Evolutionary conservation across 441 rosid genomes (phyloP).

Genomic region (Gossypium trilobum): DNA sequence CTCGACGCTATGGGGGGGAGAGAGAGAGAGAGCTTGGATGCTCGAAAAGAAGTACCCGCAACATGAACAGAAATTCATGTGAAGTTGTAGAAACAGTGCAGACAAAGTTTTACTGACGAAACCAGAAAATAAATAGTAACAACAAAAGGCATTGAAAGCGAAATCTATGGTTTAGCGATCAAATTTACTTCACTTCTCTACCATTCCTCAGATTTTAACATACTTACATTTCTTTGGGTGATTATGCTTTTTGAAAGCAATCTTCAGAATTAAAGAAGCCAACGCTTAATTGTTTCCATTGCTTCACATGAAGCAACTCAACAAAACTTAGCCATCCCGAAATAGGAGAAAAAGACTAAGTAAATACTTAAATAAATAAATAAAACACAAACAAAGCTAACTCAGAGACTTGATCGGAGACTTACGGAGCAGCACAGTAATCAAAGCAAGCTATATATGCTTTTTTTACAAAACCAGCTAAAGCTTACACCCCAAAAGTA

Average conservation of each 20-base stretch:
- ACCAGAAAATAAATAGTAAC: background rate
- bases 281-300: background rate
- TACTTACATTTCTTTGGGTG: background rate
- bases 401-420: background rate
- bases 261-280: background rate
- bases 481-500: background rate
- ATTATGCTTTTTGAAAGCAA: background rate
- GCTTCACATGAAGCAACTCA: background rate
- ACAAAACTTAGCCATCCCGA: background rate
- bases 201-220: background rate
- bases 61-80: constrained; percentile 18
- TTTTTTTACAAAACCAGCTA: background rate
- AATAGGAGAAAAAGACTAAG: background rate
- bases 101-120: background rate
- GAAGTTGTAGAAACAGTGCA: background rate
- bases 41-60: constrained; percentile 7
- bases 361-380: background rate
- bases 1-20: background rate
- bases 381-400: background rate
- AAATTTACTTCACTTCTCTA: background rate
- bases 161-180: background rate
- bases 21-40: constrained; percentile 1
- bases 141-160: background rate
- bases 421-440: background rate
- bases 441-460: background rate